These are phyloP conservation scores for Ceriops decandra DNA, from an alignment of 345 rosid genomes.

Conservation along the genomic window DNA sequence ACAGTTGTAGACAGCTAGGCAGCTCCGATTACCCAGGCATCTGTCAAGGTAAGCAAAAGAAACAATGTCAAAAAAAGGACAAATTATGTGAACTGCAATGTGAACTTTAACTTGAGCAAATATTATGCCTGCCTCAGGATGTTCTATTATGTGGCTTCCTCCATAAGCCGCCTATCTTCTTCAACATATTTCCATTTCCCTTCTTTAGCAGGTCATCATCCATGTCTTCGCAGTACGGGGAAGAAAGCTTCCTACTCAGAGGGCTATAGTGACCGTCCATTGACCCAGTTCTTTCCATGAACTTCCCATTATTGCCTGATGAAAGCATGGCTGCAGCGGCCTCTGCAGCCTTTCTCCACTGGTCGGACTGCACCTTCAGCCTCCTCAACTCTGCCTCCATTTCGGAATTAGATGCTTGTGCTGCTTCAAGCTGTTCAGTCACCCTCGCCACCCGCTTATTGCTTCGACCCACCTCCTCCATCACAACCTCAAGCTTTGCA, in stretches of 20 bases:
- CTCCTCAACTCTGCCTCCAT: constrained; percentile 82
- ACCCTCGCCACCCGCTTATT: constrained; percentile 53
- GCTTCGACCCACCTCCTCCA: constrained; percentile 59
- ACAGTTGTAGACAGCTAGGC: no score
- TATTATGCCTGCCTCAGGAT: background rate
- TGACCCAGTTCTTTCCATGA: constrained; percentile 54
- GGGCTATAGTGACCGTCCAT: constrained; percentile 51
- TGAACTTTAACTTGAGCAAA: background rate
- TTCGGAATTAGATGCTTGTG: constrained; percentile 65
- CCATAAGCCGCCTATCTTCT: constrained; percentile 82
- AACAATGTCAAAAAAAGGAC: background rate
- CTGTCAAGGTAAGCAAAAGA: constrained; percentile 14
- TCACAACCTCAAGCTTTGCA: constrained; percentile 56
- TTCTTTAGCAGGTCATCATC: constrained; percentile 71
- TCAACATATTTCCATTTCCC: constrained; percentile 83
- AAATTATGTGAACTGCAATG: background rate
- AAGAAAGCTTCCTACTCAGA: constrained; percentile 36
- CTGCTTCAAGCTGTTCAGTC: constrained; percentile 53
- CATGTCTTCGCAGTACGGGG: constrained; percentile 60
- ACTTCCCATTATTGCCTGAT: constrained; percentile 61
- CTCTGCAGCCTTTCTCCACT: constrained; percentile 99
- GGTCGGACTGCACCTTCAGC: constrained; percentile 89
- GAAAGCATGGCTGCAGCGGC: constrained; percentile 85
- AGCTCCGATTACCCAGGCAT: background rate
- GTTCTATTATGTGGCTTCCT: constrained; percentile 67